Evolutionary conservation across 345 rosid species (phyloP).

Genomic region (Bruguiera gymnorhiza): DNA sequence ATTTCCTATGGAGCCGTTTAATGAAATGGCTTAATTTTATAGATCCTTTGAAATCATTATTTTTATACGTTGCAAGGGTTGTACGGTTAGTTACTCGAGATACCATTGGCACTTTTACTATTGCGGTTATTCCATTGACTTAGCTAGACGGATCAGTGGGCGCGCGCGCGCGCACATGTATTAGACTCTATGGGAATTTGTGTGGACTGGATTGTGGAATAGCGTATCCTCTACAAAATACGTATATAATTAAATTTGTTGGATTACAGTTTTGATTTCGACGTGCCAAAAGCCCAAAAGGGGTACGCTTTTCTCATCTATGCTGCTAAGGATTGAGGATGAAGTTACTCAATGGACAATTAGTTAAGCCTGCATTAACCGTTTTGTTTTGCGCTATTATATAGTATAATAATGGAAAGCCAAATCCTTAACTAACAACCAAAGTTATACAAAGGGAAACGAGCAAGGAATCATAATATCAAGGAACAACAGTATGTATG

Average conservation of each 20-base stretch:
- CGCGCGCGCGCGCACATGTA: too few species aligned
- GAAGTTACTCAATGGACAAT: not conserved
- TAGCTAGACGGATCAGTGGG: not conserved
- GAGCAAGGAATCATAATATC: not conserved
- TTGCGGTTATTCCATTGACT: not conserved
- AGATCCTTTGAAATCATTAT: too few species aligned
- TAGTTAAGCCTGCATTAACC: not conserved
- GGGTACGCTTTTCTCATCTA: too few species aligned
- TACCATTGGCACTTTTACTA: too few species aligned
- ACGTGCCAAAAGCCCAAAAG: not conserved
- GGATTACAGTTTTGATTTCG: not conserved
- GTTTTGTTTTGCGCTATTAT: too few species aligned
- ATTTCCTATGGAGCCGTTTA: too few species aligned
- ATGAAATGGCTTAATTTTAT: too few species aligned
- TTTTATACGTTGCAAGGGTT: too few species aligned
- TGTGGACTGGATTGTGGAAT: not conserved
- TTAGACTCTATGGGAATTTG: not conserved
- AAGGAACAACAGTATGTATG: not conserved
- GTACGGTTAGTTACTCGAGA: too few species aligned
- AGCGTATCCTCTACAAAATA: constrained; percentile 3
- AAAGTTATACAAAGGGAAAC: not conserved
- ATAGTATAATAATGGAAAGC: too few species aligned
- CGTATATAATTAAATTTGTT: not conserved
- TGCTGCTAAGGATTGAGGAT: too few species aligned
- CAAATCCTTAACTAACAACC: too few species aligned